Conservation (phyloP, 805 yeast genomes). For the Spathaspora hagerdaliae region DNA sequence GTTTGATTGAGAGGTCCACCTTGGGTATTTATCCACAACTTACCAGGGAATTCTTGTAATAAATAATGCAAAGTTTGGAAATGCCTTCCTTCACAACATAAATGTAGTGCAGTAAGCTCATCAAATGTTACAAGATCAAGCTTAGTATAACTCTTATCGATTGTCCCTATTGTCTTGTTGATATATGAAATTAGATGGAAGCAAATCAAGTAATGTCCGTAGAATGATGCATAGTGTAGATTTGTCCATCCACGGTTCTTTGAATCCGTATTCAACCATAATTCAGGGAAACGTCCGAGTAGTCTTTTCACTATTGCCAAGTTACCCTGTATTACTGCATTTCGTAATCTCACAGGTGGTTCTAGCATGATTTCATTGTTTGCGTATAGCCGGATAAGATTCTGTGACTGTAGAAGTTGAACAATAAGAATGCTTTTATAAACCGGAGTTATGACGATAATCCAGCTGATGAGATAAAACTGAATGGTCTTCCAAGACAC, state of each 20-base stretch:
- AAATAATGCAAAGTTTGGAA: slow-evolving; percentile 40
- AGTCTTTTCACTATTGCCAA: slow-evolving; percentile 36
- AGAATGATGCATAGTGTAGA: slow-evolving; percentile 37
- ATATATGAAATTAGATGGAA: slow-evolving; percentile 35
- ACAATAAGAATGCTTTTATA: too few species aligned
- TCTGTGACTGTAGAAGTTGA: too few species aligned
- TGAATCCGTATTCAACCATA: slow-evolving; percentile 40
- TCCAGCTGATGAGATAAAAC: too few species aligned
- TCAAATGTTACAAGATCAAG: slow-evolving; percentile 37
- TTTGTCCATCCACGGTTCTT: slow-evolving; percentile 36
- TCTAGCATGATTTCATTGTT: slow-evolving; percentile 24
- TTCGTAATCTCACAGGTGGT: slow-evolving; percentile 33
- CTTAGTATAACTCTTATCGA: slow-evolving; percentile 10
- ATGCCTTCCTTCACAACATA: slow-evolving; percentile 28
- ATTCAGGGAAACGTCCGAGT: slow-evolving; percentile 35
- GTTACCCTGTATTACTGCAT: slow-evolving; percentile 36
- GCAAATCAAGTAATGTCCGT: slow-evolving; percentile 40
- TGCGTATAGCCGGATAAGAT: too few species aligned
- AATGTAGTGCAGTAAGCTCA: slow-evolving; percentile 31
- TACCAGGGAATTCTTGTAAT: slow-evolving; percentile 39
- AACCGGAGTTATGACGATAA: too few species aligned
- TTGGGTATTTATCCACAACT: slow-evolving; percentile 30
- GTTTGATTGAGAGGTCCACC: slow-evolving; percentile 31
- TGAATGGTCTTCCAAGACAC: too few species aligned
- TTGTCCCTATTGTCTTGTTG: slow-evolving; percentile 15